A percentile compares a stretch with the other conserved stretches of the same genome.
phyloP scores from a whole-genome alignment of 768 basidiomycete genomes.

The Nidularia pulvinata region DNA sequence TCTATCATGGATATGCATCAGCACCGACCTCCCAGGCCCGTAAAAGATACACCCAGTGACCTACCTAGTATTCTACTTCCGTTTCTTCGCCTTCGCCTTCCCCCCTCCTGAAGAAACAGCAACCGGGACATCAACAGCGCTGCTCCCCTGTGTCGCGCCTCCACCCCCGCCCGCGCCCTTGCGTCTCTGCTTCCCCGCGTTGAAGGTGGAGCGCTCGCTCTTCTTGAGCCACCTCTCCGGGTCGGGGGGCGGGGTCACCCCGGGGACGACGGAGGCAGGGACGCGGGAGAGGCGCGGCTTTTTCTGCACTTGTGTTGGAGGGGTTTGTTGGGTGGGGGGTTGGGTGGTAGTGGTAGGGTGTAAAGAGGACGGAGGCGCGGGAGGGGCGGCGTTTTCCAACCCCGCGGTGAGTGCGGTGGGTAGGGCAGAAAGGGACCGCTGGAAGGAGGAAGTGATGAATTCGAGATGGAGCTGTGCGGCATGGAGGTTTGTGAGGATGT shows the following conservation, averaged over 20 bases:
- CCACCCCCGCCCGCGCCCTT: slow-evolving; percentile 52
- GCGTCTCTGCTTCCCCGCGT: slow-evolving; percentile 52
- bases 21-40: no score
- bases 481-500: slow-evolving; percentile 83
- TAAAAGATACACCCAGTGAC: no score
- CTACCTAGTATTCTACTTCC: slow-evolving; percentile 45
- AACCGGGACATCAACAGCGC: slow-evolving; percentile 33
- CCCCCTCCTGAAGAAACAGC: slow-evolving; percentile 17
- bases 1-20: no score
- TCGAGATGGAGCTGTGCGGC: slow-evolving; percentile 84
- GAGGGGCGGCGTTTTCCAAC: slow-evolving; percentile 43
- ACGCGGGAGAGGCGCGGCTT: slow-evolving; percentile 58
- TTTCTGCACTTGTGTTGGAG: slow-evolving; percentile 36
- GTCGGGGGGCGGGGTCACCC: slow-evolving; percentile 81
- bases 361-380: slow-evolving; percentile 23
- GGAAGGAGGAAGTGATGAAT: slow-evolving; percentile 75
- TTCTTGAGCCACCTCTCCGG: slow-evolving; percentile 91
- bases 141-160: slow-evolving; percentile 67
- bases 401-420: slow-evolving; percentile 47
- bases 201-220: slow-evolving; percentile 68
- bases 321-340: slow-evolving; percentile 24
- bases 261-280: slow-evolving; percentile 74
- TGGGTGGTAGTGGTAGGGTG: slow-evolving; percentile 22
- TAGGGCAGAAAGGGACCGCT: slow-evolving; percentile 60
- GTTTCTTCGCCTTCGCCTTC: slow-evolving; percentile 62